Evolutionary conservation across 1,284 basidiomycete species (phyloP).

Genomic region (Tylopilus orsonianus): DNA sequence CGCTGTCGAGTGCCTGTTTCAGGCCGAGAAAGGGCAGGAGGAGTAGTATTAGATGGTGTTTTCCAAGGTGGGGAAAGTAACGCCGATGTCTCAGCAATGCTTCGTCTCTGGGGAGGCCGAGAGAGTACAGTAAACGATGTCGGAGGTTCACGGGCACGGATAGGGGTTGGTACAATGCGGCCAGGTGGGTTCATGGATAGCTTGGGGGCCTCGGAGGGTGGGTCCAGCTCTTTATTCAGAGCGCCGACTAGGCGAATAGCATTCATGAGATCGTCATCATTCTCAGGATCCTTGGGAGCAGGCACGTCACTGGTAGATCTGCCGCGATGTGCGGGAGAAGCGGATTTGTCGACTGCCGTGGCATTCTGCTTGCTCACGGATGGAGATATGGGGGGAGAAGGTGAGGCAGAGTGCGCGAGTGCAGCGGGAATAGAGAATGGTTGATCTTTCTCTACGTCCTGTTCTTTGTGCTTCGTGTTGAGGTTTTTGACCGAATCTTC

Average conservation of each 20-base stretch:
- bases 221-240: conserved; percentile 26
- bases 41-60: not conserved
- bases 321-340: conserved; percentile 13
- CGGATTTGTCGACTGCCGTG: not conserved
- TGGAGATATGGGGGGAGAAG: conserved; percentile 23
- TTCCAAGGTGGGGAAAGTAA: conserved; percentile 15
- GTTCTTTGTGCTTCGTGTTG: conserved; percentile 18
- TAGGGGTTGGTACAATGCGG: conserved; percentile 60
- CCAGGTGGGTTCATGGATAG: conserved; percentile 13
- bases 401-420: conserved; percentile 24
- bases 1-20: conserved; percentile 19
- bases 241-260: conserved; percentile 33
- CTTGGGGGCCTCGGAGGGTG: conserved; percentile 1
- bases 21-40: conserved; percentile 9
- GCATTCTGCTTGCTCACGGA: conserved; percentile 8
- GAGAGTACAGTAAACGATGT: conserved; percentile 70
- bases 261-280: conserved; percentile 34
- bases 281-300: conserved; percentile 12
- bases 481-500: conserved; percentile 29
- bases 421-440: conserved; percentile 33
- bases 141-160: conserved; percentile 58
- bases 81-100: conserved; percentile 15
- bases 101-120: conserved; percentile 46
- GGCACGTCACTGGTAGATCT: conserved; percentile 19
- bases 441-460: conserved; percentile 27